Percentiles rank a stretch among this genome's conserved stretches.
Evolutionary conservation across 2,329 filamentous ascomycete genomes (phyloP).

Genomic region (Nemania abortiva): DNA sequence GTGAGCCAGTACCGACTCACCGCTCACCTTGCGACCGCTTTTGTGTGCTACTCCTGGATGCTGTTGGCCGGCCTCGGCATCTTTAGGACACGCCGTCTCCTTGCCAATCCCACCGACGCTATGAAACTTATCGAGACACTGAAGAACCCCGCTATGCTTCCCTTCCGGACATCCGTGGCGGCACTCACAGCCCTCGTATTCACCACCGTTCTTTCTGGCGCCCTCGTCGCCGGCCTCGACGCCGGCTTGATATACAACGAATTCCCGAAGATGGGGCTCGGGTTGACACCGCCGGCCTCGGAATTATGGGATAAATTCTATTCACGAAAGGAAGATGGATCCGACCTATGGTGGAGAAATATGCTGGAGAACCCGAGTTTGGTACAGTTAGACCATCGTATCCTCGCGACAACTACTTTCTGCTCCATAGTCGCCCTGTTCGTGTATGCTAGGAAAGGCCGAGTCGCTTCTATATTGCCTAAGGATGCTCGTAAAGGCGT

Average conservation of each 20-base stretch:
- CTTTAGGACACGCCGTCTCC: slow-evolving; percentile 79
- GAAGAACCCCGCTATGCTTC: slow-evolving; percentile 72
- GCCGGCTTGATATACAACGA: slow-evolving; percentile 99
- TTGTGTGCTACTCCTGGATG: slow-evolving; percentile 95
- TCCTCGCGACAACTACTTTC: slow-evolving; percentile 91
- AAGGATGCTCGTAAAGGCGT: slow-evolving; percentile 75
- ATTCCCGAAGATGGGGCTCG: slow-evolving; percentile 93
- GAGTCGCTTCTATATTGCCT: slow-evolving; percentile 69
- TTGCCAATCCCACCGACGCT: slow-evolving; percentile 74
- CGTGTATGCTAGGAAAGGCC: slow-evolving; percentile 79
- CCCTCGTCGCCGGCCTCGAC: slow-evolving; percentile 92
- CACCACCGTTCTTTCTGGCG: slow-evolving; percentile 91
- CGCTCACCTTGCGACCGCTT: slow-evolving; percentile 89
- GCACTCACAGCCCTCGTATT: slow-evolving; percentile 83
- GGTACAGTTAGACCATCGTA: slow-evolving; percentile 95
- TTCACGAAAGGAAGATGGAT: slow-evolving; percentile 79
- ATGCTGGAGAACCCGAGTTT: slow-evolving; percentile 96
- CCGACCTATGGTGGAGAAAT: slow-evolving; percentile 96
- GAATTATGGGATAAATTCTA: slow-evolving; percentile 92
- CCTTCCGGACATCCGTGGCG: slow-evolving; percentile 79
- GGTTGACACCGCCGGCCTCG: slow-evolving; percentile 80
- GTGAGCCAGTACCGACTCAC: slow-evolving; percentile 95
- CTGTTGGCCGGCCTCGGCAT: slow-evolving; percentile 87
- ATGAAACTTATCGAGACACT: slow-evolving; percentile 71
- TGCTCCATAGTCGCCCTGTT: slow-evolving; percentile 82